These are phyloP conservation scores for Arthroderma uncinatum DNA, from an alignment of 2,329 filamentous ascomycete species.

Conservation along the genomic window DNA sequence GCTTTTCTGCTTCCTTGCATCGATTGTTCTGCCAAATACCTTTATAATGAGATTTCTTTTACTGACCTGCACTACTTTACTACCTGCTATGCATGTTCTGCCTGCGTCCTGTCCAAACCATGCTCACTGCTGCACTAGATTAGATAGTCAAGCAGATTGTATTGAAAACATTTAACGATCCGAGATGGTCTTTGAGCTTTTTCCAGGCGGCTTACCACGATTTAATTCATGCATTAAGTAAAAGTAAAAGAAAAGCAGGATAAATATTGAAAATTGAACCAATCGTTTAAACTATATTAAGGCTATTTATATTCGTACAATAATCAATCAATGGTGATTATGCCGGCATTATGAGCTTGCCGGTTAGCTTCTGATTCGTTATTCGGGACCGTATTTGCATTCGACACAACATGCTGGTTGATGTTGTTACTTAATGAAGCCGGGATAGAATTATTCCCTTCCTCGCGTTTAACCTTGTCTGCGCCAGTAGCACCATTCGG, in stretches of 20 bases:
- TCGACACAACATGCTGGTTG: not conserved
- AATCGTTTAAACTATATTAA: not conserved
- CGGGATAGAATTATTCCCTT: not conserved
- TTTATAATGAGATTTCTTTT: not conserved
- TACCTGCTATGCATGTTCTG: not conserved
- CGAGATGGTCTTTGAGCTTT: not conserved
- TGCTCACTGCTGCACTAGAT: not conserved
- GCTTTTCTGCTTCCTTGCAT: not conserved
- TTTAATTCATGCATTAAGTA: too few species aligned
- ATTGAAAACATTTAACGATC: not conserved
- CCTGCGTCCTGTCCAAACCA: not conserved
- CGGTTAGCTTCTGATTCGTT: not conserved
- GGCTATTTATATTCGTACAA: conserved; percentile 4
- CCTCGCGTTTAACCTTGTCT: not conserved
- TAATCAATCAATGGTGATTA: conserved; percentile 5
- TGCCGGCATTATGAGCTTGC: not conserved
- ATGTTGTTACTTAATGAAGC: not conserved
- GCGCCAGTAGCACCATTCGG: not conserved
- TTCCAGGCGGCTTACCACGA: too few species aligned
- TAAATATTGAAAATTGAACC: not conserved
- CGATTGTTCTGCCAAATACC: not conserved
- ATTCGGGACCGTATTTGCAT: not conserved
- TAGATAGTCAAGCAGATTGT: not conserved
- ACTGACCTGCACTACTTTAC: not conserved
- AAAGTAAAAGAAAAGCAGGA: too few species aligned